Base-by-base conservation (phyloP, 805 yeast species). In the Cyberlindnera subsufficiens region DNA sequence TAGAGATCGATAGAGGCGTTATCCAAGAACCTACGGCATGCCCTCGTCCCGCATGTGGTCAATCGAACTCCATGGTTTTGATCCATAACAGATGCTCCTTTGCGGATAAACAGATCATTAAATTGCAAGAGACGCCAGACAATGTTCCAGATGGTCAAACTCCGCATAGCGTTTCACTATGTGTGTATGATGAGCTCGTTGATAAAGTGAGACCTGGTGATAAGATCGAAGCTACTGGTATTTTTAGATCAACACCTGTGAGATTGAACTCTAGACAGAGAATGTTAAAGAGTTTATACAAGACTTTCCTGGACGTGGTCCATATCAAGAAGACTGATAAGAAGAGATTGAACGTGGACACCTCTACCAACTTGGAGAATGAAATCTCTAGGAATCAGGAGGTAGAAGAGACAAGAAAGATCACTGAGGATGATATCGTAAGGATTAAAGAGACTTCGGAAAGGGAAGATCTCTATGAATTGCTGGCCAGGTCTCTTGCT, bases 111-210 rank as follows among this genome's bases (percentile, higher is more conserved):
- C 99, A 93, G 65, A 91, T 93, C 25, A 80, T 93, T 52, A 86
- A 87, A 56, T 68, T 93, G 34, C 99, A 93, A 65, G 99, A 93
- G 64, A 89, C 96, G 0, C 96, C 96, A 0, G 99, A 93, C 63
- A 73, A 80, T 48, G 96, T 91, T 14, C 99, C 99, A 4, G 98
- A 86, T 66, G 99, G 99, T 15, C 99, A 93, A 65, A 93, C 99
- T 3, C 99, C 99, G 2, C 99, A 93, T 64, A 83, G 96, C 13
- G 86, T 93, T 38, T 87, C 96, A 6, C 68, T 93, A 25, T 88
- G 96, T 68, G 95, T 87, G 1, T 93, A 91, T 60, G 99, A 93
- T 64, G 98, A 93, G 61, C 72, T 93, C 47, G 99, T 93, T 1
- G 99, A 93, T 63, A 74, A 86, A 42, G 85, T 95, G 56, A 77